These are phyloP conservation scores for Penicillium antarcticum DNA, from an alignment of 495 filamentous ascomycete genomes.

Conservation along the genomic window DNA sequence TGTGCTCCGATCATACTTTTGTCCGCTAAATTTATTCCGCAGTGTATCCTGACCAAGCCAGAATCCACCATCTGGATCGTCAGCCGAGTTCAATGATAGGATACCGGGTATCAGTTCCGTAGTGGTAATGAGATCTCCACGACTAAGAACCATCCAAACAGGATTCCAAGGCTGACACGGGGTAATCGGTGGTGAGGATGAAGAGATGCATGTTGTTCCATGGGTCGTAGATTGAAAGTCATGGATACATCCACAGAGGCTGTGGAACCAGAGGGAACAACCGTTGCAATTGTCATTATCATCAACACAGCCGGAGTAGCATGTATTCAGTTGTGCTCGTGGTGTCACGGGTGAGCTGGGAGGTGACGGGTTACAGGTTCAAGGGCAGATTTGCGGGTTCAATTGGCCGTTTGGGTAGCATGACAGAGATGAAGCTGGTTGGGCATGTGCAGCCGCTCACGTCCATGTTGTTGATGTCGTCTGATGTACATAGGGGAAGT, in stretches of 20 bases:
- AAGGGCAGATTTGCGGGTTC: neutral
- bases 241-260: neutral
- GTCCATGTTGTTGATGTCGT: neutral
- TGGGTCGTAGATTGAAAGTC: neutral
- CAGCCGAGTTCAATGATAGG: neutral
- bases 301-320: neutral
- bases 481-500: neutral
- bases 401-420: too few species aligned
- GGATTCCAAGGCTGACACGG: neutral
- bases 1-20: neutral
- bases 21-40: neutral
- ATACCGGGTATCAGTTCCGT: neutral
- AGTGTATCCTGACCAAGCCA: slow-evolving; percentile 2
- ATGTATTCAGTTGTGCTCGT: neutral
- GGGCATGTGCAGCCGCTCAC: slow-evolving; percentile 2
- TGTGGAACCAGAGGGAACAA: slow-evolving; percentile 1
- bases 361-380: neutral
- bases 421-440: neutral
- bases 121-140: slow-evolving; percentile 1
- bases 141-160: neutral
- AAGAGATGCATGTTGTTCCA: too few species aligned
- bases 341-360: neutral
- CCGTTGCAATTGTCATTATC: slow-evolving; percentile 1
- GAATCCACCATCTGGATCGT: neutral
- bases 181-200: neutral